phyloP scores from a whole-genome alignment of 306 rosid genomes.

The Fragaria nilgerrensis region DNA sequence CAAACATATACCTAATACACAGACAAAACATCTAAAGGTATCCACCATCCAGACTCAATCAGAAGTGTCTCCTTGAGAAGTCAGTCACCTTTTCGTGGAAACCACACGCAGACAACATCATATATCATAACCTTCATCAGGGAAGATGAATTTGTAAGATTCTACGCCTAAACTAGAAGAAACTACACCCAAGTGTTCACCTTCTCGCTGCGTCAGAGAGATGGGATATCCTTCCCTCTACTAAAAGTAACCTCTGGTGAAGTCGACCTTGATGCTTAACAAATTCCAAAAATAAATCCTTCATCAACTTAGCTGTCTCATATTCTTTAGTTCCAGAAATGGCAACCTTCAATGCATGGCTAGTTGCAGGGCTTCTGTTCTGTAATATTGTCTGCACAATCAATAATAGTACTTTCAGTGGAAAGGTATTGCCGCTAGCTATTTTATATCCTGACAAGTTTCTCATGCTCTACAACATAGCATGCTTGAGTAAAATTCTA shows the following conservation, averaged over 20 bases:
- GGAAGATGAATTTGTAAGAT: background rate
- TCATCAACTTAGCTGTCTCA: slow-evolving; percentile 37
- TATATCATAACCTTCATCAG: background rate
- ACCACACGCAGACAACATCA: background rate
- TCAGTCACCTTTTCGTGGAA: background rate
- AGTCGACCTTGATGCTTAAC: slow-evolving; percentile 40
- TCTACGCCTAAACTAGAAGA: background rate
- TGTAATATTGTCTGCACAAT: slow-evolving; percentile 30
- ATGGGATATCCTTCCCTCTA: slow-evolving; percentile 37
- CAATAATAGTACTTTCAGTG: background rate
- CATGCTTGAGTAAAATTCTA: background rate
- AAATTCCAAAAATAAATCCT: slow-evolving; percentile 46
- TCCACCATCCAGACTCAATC: background rate
- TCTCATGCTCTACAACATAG: background rate
- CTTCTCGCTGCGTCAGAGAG: background rate
- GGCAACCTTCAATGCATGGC: slow-evolving; percentile 44
- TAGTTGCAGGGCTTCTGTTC: slow-evolving; percentile 5
- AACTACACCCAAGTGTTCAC: background rate
- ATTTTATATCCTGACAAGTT: background rate
- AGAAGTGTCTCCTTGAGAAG: background rate
- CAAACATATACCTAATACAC: background rate
- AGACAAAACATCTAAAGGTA: background rate
- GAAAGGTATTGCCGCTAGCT: background rate
- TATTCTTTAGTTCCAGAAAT: slow-evolving; percentile 43
- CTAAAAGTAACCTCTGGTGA: slow-evolving; percentile 43